Evolutionary conservation across 2,329 filamentous ascomycete genomes (phyloP).

Genomic region (Arthrobotrys sphaeroides): DNA sequence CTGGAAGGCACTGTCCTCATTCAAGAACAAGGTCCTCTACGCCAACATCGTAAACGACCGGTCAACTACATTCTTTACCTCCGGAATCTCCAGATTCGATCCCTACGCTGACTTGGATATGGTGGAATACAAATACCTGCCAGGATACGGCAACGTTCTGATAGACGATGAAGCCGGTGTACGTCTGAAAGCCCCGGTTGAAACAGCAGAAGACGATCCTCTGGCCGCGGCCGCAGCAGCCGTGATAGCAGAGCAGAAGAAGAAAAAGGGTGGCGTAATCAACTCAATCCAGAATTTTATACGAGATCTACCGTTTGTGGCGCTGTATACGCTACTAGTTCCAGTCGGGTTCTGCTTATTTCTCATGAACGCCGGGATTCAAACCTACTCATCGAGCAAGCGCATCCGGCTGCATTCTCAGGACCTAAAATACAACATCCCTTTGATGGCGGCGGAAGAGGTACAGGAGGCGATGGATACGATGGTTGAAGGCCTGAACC

Average conservation of each 20-base stretch:
- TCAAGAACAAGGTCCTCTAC: conserved; percentile 81
- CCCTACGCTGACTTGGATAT: conserved; percentile 76
- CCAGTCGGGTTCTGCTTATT: conserved; percentile 77
- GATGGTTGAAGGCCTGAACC: conserved; percentile 77
- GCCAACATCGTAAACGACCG: conserved; percentile 87
- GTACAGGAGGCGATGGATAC: conserved; percentile 80
- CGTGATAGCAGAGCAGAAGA: not conserved
- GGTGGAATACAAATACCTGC: conserved; percentile 76
- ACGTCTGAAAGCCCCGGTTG: conserved; percentile 59
- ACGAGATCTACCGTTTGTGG: conserved; percentile 70
- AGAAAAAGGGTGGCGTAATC: conserved; percentile 7
- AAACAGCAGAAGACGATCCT: conserved; percentile 57
- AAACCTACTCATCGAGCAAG: conserved; percentile 77
- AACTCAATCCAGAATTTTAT: conserved; percentile 58
- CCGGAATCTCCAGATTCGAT: conserved; percentile 78
- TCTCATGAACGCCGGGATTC: conserved; percentile 77
- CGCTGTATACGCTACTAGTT: conserved; percentile 75
- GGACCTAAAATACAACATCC: conserved; percentile 69
- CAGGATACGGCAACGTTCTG: conserved; percentile 78
- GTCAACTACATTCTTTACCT: conserved; percentile 72
- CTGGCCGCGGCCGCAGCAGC: not conserved
- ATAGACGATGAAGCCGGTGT: conserved; percentile 69
- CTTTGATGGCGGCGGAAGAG: conserved; percentile 73
- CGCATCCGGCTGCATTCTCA: conserved; percentile 78
- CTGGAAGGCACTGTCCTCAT: conserved; percentile 77